Evolutionary conservation across 805 yeast species (phyloP).

Genomic region (Yarrowia keelungensis): DNA sequence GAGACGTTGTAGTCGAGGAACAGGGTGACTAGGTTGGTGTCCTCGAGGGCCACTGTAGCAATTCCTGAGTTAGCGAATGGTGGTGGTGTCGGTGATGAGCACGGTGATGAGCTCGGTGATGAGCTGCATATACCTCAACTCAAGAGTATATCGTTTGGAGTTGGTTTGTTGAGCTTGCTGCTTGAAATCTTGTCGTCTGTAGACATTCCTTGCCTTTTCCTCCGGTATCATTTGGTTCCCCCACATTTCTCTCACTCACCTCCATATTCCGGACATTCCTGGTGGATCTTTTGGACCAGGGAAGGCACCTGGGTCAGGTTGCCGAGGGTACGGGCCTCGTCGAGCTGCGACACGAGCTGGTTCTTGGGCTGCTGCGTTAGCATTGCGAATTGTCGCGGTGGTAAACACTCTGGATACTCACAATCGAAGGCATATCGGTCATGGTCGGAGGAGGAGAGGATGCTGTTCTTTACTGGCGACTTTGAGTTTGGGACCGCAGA

Average conservation of each 20-base stretch:
- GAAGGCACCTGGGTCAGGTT: slow-evolving; percentile 33
- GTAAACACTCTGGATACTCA: not conserved
- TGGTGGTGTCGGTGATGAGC: too few species aligned
- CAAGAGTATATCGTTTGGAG: not conserved
- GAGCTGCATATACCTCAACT: too few species aligned
- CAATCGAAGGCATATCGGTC: slow-evolving; percentile 38
- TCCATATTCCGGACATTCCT: slow-evolving; percentile 24
- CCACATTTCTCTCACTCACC: slow-evolving; percentile 8
- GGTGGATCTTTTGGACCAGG: slow-evolving; percentile 23
- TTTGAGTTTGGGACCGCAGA: slow-evolving; percentile 35
- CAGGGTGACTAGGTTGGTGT: slow-evolving; percentile 32
- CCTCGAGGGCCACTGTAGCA: slow-evolving; percentile 30
- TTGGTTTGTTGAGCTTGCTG: not conserved
- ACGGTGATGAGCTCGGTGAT: too few species aligned
- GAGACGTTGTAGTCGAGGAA: slow-evolving; percentile 18
- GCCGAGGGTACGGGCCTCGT: slow-evolving; percentile 38
- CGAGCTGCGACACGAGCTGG: slow-evolving; percentile 38
- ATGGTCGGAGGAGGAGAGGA: slow-evolving; percentile 34
- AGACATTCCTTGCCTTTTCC: not conserved
- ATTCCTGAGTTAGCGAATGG: slow-evolving; percentile 10
- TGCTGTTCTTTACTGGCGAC: slow-evolving; percentile 15
- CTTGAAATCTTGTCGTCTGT: not conserved
- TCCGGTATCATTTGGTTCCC: not conserved
- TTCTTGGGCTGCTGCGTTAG: slow-evolving; percentile 35
- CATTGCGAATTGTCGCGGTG: not conserved